Evolutionary conservation across 2,329 filamentous ascomycete species (phyloP).

Genomic region (Aspergillus tanneri): DNA sequence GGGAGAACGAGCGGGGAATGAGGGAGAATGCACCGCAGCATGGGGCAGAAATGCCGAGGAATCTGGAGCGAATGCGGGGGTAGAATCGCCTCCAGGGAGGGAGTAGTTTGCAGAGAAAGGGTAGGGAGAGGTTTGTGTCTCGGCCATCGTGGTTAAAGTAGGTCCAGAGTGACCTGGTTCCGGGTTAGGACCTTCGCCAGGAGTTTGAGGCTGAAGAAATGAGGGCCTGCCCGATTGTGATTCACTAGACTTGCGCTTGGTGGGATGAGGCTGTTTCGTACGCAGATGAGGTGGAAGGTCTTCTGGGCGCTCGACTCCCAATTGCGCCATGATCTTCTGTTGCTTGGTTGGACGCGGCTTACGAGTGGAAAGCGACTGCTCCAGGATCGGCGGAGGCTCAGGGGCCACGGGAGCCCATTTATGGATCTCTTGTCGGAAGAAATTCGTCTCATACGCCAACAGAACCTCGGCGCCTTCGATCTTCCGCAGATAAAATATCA

Average conservation of each 20-base stretch:
- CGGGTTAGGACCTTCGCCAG: slow-evolving; percentile 31
- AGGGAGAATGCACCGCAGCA: slow-evolving; percentile 35
- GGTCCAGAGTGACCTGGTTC: slow-evolving; percentile 34
- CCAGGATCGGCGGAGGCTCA: slow-evolving; percentile 77
- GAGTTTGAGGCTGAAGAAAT: slow-evolving; percentile 32
- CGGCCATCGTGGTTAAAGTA: slow-evolving; percentile 34
- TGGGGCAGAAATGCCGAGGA: slow-evolving; percentile 41
- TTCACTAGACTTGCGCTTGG: slow-evolving; percentile 68
- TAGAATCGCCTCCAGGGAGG: slow-evolving; percentile 37
- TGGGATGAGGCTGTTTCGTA: slow-evolving; percentile 69
- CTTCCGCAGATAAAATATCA: slow-evolving; percentile 94
- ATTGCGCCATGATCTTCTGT: slow-evolving; percentile 86
- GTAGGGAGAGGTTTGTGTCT: slow-evolving; percentile 33
- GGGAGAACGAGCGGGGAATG: slow-evolving; percentile 43
- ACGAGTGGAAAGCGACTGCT: slow-evolving; percentile 84
- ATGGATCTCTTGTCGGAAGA: slow-evolving; percentile 92
- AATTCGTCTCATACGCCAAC: slow-evolving; percentile 91
- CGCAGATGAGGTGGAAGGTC: slow-evolving; percentile 81
- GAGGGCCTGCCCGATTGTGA: slow-evolving; percentile 29
- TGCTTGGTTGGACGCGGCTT: slow-evolving; percentile 96
- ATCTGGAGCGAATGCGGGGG: slow-evolving; percentile 36
- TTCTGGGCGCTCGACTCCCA: slow-evolving; percentile 86
- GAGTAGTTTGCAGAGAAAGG: slow-evolving; percentile 43
- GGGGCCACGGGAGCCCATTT: slow-evolving; percentile 91
- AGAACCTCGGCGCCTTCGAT: slow-evolving; percentile 96